Percentiles rank a stretch among this genome's conserved stretches.
phyloP scores from a whole-genome alignment of 1,284 basidiomycete species.

The Malassezia vespertilionis region DNA sequence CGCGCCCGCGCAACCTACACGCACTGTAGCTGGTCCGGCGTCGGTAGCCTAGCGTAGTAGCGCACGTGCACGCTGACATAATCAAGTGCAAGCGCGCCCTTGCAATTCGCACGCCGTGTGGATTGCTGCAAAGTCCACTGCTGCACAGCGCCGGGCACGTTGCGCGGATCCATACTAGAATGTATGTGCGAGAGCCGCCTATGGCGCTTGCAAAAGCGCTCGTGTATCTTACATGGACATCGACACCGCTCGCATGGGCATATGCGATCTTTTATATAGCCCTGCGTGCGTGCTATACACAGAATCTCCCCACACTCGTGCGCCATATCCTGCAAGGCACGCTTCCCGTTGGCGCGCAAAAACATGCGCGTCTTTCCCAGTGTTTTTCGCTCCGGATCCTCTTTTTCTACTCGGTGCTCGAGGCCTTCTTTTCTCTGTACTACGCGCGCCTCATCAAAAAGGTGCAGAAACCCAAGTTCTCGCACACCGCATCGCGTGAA shows the following conservation, averaged over 20 bases:
- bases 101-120: too few relatives aligned
- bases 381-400: constrained; percentile 10
- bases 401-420: constrained; percentile 21
- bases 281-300: neutral
- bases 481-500: constrained; percentile 22
- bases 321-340: neutral
- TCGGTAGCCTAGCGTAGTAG: neutral
- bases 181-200: constrained; percentile 16
- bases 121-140: too few relatives aligned
- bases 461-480: constrained; percentile 27
- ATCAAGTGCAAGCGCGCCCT: too few relatives aligned
- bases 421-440: constrained; percentile 37
- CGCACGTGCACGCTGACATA: neutral
- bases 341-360: neutral
- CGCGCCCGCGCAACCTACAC: neutral
- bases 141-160: too few relatives aligned
- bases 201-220: constrained; percentile 22
- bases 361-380: constrained; percentile 9
- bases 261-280: neutral
- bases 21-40: neutral
- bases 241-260: constrained; percentile 32
- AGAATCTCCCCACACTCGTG: neutral
- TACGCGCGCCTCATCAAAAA: constrained; percentile 18
- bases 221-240: constrained; percentile 27
- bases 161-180: too few relatives aligned